phyloP scores from a whole-genome alignment of 1,139 yeast genomes.

The Yamadazyma diddensiae region DNA sequence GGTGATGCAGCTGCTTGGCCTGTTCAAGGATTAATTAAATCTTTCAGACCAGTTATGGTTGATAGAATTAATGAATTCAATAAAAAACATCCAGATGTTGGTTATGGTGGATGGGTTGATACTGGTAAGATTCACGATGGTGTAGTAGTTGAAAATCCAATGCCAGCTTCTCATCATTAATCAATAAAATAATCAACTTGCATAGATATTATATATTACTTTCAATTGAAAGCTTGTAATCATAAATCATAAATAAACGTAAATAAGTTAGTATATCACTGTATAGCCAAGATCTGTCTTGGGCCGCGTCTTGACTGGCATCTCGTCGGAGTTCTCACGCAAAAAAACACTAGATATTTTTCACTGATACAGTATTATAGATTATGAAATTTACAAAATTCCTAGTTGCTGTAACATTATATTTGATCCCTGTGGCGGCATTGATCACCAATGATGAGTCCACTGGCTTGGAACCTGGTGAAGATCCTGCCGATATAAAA shows the following conservation, averaged over 20 bases:
- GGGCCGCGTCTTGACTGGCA: no score
- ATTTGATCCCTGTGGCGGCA: conserved; percentile 5
- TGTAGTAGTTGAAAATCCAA: conserved; percentile 60
- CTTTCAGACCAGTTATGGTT: conserved; percentile 78
- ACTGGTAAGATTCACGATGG: conserved; percentile 65
- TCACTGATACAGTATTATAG: no score
- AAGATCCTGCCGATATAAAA: conserved; percentile 12
- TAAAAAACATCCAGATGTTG: conserved; percentile 36
- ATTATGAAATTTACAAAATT: no score
- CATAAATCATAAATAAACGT: no score
- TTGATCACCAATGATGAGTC: conserved; percentile 1
- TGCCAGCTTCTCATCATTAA: conserved; percentile 43
- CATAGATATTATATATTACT: conserved; percentile 6
- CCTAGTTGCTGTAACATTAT: no score
- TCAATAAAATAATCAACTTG: conserved; percentile 1
- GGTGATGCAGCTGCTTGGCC: conserved; percentile 97
- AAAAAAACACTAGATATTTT: no score
- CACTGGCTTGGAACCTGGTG: conserved; percentile 2
- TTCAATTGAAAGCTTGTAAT: no score
- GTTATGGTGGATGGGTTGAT: conserved; percentile 78
- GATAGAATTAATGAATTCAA: conserved; percentile 61
- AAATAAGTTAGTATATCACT: no score
- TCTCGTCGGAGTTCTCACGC: no score
- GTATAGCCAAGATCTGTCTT: no score
- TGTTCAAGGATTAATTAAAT: conserved; percentile 77